Evolutionary conservation across 1,284 basidiomycete genomes (phyloP).

Genomic region (Boletus semigastroideus): DNA sequence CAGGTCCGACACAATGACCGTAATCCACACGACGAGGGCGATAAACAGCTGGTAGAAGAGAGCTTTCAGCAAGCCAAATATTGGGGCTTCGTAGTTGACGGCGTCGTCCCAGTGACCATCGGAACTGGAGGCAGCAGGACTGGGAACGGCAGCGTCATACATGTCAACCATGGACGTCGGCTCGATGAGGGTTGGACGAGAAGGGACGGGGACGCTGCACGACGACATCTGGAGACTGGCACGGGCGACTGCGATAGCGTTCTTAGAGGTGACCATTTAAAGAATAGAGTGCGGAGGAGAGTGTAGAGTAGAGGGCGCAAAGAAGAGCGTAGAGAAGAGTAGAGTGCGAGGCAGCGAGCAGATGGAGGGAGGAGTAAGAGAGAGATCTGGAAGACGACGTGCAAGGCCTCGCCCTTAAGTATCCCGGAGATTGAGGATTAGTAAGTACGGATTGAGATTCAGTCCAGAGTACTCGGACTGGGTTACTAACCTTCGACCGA

Average conservation of each 20-base stretch:
- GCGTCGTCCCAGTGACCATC: neutral
- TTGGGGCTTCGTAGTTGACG: too few relatives aligned
- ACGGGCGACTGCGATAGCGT: neutral
- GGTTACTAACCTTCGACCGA: too few relatives aligned
- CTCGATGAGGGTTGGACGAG: neutral
- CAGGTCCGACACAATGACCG: constrained; percentile 14
- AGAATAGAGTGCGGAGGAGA: neutral
- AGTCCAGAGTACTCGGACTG: too few relatives aligned
- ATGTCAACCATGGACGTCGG: neutral
- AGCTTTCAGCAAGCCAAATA: neutral
- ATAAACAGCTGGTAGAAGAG: constrained; percentile 11
- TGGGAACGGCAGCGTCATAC: neutral
- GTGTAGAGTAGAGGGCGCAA: neutral
- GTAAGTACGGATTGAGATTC: too few relatives aligned
- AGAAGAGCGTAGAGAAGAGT: neutral
- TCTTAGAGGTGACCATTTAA: constrained; percentile 9
- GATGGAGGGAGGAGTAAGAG: neutral
- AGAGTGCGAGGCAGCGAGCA: neutral
- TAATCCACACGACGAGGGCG: constrained; percentile 6
- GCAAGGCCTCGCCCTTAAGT: too few relatives aligned
- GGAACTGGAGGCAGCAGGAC: too few relatives aligned
- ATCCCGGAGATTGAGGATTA: too few relatives aligned
- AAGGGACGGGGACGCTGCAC: neutral
- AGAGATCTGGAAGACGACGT: neutral
- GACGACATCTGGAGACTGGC: neutral